Conservation (phyloP, 1,284 basidiomycete species). For the Apiotrichum porosum region DNA sequence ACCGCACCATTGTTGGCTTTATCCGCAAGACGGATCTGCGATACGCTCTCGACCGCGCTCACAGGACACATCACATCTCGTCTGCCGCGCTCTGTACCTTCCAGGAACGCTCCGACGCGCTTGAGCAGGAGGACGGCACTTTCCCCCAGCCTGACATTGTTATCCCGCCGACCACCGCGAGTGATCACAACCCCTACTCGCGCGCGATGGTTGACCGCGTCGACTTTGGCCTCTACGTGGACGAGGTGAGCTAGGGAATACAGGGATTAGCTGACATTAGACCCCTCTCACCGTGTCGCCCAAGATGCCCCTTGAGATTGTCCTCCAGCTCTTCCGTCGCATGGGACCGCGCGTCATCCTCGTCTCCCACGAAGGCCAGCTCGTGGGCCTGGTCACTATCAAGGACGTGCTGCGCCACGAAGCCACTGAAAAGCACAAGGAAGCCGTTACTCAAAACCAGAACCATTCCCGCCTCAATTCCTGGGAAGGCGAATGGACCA, state of each 20-base stretch:
- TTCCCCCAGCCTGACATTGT: slow-evolving; percentile 31
- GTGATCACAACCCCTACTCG: slow-evolving; percentile 8
- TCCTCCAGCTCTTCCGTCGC: slow-evolving; percentile 90
- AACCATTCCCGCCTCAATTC: background rate
- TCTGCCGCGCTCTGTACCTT: slow-evolving; percentile 70
- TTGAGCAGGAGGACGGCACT: slow-evolving; percentile 19
- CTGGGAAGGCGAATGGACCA: slow-evolving; percentile 7
- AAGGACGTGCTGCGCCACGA: slow-evolving; percentile 91
- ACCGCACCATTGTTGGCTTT: slow-evolving; percentile 72
- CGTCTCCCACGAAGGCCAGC: slow-evolving; percentile 74
- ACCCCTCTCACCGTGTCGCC: slow-evolving; percentile 91
- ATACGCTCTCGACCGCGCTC: slow-evolving; percentile 76
- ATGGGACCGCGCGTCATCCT: slow-evolving; percentile 95
- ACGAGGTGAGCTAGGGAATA: slow-evolving; percentile 58
- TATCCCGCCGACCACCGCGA: slow-evolving; percentile 21
- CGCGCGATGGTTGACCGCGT: slow-evolving; percentile 47
- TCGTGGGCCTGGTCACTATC: slow-evolving; percentile 86
- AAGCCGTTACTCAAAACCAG: background rate
- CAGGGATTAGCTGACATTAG: slow-evolving; percentile 48
- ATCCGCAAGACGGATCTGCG: slow-evolving; percentile 79
- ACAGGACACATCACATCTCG: slow-evolving; percentile 59
- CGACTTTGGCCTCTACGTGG: slow-evolving; percentile 85
- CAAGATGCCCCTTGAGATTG: slow-evolving; percentile 87
- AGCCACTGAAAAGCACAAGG: slow-evolving; percentile 46
- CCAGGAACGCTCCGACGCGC: slow-evolving; percentile 39